Percentiles rank a stretch among this genome's conserved stretches.
Evolutionary conservation across 306 rosid genomes (phyloP).

Genomic region (Phaseolus lunatus): DNA sequence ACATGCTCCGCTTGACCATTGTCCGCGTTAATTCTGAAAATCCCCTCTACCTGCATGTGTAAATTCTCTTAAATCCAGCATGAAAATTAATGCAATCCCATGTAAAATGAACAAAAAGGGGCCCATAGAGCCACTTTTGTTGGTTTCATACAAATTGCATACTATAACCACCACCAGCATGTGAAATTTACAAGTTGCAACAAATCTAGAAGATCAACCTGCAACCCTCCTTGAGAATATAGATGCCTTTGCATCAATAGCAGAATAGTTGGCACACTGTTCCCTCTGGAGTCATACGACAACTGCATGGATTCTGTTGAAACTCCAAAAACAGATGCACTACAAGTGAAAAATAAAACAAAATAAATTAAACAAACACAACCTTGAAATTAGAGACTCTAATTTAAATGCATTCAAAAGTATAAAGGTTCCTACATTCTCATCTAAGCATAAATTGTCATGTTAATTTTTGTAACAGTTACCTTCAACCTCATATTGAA

Average conservation of each 20-base stretch:
- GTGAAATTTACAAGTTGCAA: neutral
- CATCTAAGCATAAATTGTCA: neutral
- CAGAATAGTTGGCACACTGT: slow-evolving; percentile 92
- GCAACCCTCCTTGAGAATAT: slow-evolving; percentile 84
- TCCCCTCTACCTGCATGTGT: slow-evolving; percentile 79
- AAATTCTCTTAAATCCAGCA: slow-evolving; percentile 39
- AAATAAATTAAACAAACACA: slow-evolving; percentile 1
- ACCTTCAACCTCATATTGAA: neutral
- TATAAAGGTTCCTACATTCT: neutral
- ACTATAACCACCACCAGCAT: neutral
- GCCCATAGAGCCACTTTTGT: neutral
- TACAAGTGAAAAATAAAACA: slow-evolving; percentile 51
- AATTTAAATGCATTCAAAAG: neutral
- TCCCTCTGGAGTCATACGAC: slow-evolving; percentile 90
- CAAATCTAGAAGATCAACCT: slow-evolving; percentile 55
- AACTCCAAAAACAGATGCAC: slow-evolving; percentile 92
- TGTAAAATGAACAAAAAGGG: neutral
- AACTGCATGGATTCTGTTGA: slow-evolving; percentile 95
- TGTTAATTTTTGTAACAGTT: neutral
- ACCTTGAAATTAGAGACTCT: neutral
- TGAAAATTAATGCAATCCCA: neutral
- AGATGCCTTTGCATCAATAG: slow-evolving; percentile 79
- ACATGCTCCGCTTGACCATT: slow-evolving; percentile 87
- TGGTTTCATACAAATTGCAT: slow-evolving; percentile 4
- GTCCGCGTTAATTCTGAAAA: slow-evolving; percentile 84